A percentile compares a stretch with the other conserved stretches of the same genome.
phyloP scores from a whole-genome alignment of 2,329 filamentous ascomycete species.

The Chrysoporthe cubensis region DNA sequence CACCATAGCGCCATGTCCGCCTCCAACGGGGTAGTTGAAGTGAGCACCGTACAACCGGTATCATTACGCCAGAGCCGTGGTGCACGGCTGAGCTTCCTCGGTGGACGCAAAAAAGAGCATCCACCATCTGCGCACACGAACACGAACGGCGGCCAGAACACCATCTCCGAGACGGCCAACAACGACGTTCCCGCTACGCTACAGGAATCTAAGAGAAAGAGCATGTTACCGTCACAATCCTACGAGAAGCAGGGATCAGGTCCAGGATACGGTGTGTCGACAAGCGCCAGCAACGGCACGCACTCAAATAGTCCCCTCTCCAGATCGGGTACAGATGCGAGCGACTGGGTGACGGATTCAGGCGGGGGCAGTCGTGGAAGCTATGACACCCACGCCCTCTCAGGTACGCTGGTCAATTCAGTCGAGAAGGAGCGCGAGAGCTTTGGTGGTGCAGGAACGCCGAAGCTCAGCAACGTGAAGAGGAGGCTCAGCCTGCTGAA shows the following conservation, averaged over 20 bases:
- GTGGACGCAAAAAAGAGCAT: conserved; percentile 54
- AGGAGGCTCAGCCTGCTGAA: conserved; percentile 80
- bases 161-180: conserved; percentile 40
- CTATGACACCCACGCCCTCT: conserved; percentile 29
- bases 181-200: conserved; percentile 32
- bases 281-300: conserved; percentile 22
- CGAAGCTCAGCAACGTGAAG: conserved; percentile 67
- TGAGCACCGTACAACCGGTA: conserved; percentile 55
- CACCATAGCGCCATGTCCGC: conserved; percentile 40
- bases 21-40: conserved; percentile 49
- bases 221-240: conserved; percentile 50
- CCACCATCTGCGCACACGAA: conserved; percentile 29
- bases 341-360: conserved; percentile 40
- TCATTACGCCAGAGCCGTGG: conserved; percentile 54
- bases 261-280: conserved; percentile 1
- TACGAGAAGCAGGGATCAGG: conserved; percentile 32
- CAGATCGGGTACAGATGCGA: conserved; percentile 28
- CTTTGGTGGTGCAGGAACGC: conserved; percentile 37
- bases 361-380: conserved; percentile 33
- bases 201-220: conserved; percentile 45
- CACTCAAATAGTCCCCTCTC: conserved; percentile 16
- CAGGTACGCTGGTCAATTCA: conserved; percentile 24
- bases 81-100: conserved; percentile 61
- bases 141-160: conserved; percentile 32
- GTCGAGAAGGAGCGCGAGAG: conserved; percentile 33